Conservation (phyloP, 1,284 basidiomycete genomes). For the Sporisorium reilianum region DNA sequence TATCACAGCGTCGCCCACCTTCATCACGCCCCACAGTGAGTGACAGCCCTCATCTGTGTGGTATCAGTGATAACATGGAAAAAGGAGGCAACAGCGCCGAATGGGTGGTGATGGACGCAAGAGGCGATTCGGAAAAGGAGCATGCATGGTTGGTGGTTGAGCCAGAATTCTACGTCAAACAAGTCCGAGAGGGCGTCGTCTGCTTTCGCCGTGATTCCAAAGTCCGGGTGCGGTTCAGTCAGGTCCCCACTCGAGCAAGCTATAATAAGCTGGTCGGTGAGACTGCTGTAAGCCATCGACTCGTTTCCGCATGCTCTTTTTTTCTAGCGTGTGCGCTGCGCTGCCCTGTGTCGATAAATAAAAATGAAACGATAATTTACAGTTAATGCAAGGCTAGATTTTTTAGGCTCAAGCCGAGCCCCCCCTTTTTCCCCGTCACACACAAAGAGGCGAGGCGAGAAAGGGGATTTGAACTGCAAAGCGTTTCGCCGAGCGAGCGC, state of each 20-base stretch:
- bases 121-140: background rate
- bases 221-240: background rate
- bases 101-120: background rate
- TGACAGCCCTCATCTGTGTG: too few species aligned
- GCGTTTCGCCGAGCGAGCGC: background rate
- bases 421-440: background rate
- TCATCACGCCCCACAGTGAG: too few species aligned
- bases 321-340: too few species aligned
- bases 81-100: background rate
- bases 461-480: background rate
- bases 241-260: too few species aligned
- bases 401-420: too few species aligned
- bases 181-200: slow-evolving; percentile 1
- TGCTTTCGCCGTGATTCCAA: background rate
- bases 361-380: too few species aligned
- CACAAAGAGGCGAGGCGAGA: background rate
- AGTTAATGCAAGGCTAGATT: too few species aligned
- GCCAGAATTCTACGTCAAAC: slow-evolving; percentile 8
- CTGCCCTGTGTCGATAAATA: too few species aligned
- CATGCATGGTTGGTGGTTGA: slow-evolving; percentile 9
- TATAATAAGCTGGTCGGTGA: too few species aligned
- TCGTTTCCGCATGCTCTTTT: background rate
- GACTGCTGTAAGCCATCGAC: background rate
- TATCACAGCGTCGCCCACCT: too few species aligned
- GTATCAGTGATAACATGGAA: background rate